Evolutionary conservation across 108 stramenopile genomes (phyloP).

Genomic region (Cylindrotheca closterium): DNA sequence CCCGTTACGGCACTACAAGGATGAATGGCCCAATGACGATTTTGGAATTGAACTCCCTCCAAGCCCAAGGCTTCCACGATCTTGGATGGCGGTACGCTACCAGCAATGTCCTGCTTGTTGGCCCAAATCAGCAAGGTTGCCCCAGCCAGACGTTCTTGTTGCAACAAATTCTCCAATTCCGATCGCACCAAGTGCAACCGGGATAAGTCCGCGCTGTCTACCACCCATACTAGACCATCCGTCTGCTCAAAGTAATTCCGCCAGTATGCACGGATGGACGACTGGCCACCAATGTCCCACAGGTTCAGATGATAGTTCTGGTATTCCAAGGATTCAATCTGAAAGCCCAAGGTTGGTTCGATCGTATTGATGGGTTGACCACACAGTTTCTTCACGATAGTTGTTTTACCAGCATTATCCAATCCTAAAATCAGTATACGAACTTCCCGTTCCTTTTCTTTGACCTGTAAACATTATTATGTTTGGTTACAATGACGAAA

Average conservation of each 20-base stretch:
- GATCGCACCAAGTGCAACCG: slow-evolving; percentile 83
- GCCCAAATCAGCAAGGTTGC: slow-evolving; percentile 95
- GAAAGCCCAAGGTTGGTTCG: slow-evolving; percentile 97
- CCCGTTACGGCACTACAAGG: slow-evolving; percentile 95
- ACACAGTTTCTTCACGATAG: slow-evolving; percentile 89
- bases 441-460: slow-evolving; percentile 96
- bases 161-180: slow-evolving; percentile 84
- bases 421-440: slow-evolving; percentile 95
- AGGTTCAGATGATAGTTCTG: slow-evolving; percentile 69
- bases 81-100: slow-evolving; percentile 76
- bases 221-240: slow-evolving; percentile 98
- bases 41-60: slow-evolving; percentile 47
- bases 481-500: neutral
- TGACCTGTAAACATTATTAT: slow-evolving; percentile 65
- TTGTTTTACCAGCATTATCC: slow-evolving; percentile 97
- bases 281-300: slow-evolving; percentile 99
- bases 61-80: slow-evolving; percentile 83
- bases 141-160: slow-evolving; percentile 97
- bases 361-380: slow-evolving; percentile 94
- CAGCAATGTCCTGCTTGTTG: slow-evolving; percentile 97
- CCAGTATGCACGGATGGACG: slow-evolving; percentile 99
- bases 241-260: slow-evolving; percentile 99
- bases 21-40: slow-evolving; percentile 89
- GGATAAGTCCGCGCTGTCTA: slow-evolving; percentile 87
- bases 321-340: slow-evolving; percentile 95